Percentiles rank a stretch among this genome's conserved stretches.
Conservation (phyloP, 2,329 filamentous ascomycete species). For the Ascochyta clinopodiicola region DNA sequence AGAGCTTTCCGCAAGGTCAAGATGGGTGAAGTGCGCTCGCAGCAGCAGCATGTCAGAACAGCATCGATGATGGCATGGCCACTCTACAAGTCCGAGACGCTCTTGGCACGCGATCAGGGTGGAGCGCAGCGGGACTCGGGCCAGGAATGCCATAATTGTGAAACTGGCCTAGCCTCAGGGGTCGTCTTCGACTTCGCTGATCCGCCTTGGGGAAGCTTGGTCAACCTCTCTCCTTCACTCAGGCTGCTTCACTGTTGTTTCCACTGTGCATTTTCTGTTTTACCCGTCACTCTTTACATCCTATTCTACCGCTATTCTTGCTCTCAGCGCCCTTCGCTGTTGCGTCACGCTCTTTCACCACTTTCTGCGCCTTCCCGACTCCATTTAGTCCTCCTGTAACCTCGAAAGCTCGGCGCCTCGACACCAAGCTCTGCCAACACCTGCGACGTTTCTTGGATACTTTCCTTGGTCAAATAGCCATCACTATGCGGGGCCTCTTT, state of each 20-base stretch:
- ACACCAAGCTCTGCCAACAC: constrained; percentile 36
- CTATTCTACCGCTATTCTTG: constrained; percentile 29
- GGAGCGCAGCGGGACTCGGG: constrained; percentile 15
- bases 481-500: constrained; percentile 63
- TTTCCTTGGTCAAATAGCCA: constrained; percentile 27
- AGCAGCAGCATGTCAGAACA: constrained; percentile 7
- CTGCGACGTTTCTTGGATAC: constrained; percentile 32
- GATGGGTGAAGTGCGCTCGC: neutral
- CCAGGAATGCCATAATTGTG: constrained; percentile 18
- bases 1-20: constrained; percentile 1
- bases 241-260: constrained; percentile 43
- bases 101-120: constrained; percentile 8
- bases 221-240: constrained; percentile 37
- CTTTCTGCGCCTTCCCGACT: constrained; percentile 19
- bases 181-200: constrained; percentile 25
- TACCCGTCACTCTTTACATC: constrained; percentile 40
- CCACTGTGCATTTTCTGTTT: constrained; percentile 37
- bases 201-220: constrained; percentile 36
- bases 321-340: constrained; percentile 30
- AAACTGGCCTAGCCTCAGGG: constrained; percentile 39
- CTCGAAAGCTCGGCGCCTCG: constrained; percentile 30
- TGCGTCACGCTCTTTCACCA: constrained; percentile 33
- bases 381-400: constrained; percentile 20
- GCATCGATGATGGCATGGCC: neutral
- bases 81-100: constrained; percentile 17